These are phyloP conservation scores for Solanum chacoense DNA, from an alignment of 305 asterid species.

Conservation along the genomic window DNA sequence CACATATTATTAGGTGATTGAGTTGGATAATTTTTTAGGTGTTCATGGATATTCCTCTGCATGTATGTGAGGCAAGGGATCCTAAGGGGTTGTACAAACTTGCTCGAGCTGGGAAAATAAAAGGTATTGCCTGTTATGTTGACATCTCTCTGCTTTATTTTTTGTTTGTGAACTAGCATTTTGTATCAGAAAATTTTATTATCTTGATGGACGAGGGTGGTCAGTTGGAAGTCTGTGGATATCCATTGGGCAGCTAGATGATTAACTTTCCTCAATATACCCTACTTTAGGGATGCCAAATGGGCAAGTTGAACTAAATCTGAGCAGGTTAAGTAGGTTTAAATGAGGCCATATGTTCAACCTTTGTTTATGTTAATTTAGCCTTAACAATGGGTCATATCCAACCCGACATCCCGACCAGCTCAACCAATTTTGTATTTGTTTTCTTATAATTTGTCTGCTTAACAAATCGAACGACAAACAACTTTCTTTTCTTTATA, in stretches of 20 bases:
- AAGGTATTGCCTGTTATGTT: constrained; percentile 37
- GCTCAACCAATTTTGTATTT: neutral
- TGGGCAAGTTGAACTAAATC: neutral
- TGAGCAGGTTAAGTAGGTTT: neutral
- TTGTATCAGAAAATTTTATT: neutral
- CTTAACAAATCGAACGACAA: neutral
- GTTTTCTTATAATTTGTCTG: neutral
- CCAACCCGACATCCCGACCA: neutral
- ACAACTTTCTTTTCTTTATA: neutral
- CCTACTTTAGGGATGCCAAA: neutral
- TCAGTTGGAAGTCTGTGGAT: neutral
- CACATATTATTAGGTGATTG: neutral
- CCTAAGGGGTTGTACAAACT: constrained; percentile 93
- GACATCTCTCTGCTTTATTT: neutral
- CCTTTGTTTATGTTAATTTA: neutral
- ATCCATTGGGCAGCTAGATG: neutral
- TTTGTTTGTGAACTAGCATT: neutral
- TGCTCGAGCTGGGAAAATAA: constrained; percentile 89
- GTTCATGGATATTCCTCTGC: constrained; percentile 74
- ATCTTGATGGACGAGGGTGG: neutral
- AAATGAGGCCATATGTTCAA: neutral
- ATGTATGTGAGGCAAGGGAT: constrained; percentile 86
- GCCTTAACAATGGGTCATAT: neutral
- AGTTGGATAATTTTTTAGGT: constrained; percentile 35
- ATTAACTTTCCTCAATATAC: neutral